These are phyloP conservation scores for Mayamaea pseudoterrestris DNA, from an alignment of 108 stramenopile species.

Conservation along the genomic window DNA sequence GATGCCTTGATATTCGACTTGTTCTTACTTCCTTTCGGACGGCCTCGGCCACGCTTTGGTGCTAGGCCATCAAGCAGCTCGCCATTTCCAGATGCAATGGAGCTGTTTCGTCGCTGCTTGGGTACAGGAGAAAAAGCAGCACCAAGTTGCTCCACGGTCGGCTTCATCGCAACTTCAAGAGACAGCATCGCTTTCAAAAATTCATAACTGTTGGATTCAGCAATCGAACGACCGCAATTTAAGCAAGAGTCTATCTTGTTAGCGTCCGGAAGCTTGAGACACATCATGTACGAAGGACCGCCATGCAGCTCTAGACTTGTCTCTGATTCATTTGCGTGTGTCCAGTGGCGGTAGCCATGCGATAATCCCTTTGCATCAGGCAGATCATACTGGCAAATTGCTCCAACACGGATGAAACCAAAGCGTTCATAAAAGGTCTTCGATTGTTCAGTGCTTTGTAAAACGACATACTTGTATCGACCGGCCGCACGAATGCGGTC, in stretches of 20 bases:
- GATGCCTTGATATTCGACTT: too few species aligned
- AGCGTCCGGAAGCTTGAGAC: slow-evolving; percentile 17
- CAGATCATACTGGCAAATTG: slow-evolving; percentile 44
- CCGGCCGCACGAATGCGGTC: slow-evolving; percentile 21
- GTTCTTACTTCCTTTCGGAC: too few species aligned
- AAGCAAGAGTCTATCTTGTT: slow-evolving; percentile 1
- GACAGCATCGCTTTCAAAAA: slow-evolving; percentile 12
- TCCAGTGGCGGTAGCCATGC: slow-evolving; percentile 60
- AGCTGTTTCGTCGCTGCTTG: too few species aligned
- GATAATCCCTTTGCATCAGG: neutral
- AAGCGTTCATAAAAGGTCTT: slow-evolving; percentile 54
- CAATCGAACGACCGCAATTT: neutral
- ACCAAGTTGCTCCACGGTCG: slow-evolving; percentile 15
- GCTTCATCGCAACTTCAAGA: slow-evolving; percentile 15
- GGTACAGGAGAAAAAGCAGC: neutral
- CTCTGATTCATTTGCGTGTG: slow-evolving; percentile 42
- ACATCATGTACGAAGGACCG: slow-evolving; percentile 66
- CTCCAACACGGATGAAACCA: slow-evolving; percentile 61
- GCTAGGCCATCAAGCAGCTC: too few species aligned
- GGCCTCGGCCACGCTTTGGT: too few species aligned
- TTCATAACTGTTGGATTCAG: neutral
- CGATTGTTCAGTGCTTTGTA: slow-evolving; percentile 41
- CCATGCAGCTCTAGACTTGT: slow-evolving; percentile 36
- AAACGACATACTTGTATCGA: slow-evolving; percentile 41
- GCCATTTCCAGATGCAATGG: neutral